Conservation (phyloP, 2,329 filamentous ascomycete species). For the Fusarium sp. region DNA sequence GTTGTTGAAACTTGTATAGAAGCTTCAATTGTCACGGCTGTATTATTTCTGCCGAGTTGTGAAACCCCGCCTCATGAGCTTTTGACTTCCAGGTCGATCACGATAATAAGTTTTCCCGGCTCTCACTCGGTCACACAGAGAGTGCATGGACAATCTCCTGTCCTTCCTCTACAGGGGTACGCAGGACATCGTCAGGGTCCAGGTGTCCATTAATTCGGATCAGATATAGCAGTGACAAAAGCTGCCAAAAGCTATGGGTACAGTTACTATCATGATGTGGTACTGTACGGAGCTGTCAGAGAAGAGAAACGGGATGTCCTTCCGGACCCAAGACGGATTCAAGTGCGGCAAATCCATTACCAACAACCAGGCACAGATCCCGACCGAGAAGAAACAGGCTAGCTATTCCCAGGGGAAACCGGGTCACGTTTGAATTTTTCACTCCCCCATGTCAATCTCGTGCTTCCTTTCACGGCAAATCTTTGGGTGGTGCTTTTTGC, state of each 20-base stretch:
- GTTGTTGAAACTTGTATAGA: neutral
- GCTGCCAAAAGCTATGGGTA: neutral
- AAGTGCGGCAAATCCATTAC: neutral
- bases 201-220: conserved; percentile 1
- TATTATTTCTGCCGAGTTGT: neutral
- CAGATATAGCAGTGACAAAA: neutral
- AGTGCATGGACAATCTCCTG: neutral
- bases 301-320: neutral
- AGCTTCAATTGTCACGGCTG: neutral
- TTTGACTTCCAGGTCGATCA: conserved; percentile 16
- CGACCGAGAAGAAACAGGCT: conserved; percentile 11
- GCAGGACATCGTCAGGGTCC: neutral
- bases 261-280: neutral
- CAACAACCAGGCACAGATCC: conserved; percentile 9
- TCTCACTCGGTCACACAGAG: conserved; percentile 3
- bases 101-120: neutral
- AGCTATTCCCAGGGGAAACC: neutral
- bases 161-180: neutral
- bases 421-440: conserved; percentile 14
- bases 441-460: conserved; percentile 20
- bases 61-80: neutral
- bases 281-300: conserved; percentile 2
- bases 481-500: conserved; percentile 9
- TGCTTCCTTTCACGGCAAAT: conserved; percentile 14
- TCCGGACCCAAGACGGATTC: neutral